Evolutionary conservation across 2,329 filamentous ascomycete species (phyloP).

Genomic region (Fusarium decemcellulare): DNA sequence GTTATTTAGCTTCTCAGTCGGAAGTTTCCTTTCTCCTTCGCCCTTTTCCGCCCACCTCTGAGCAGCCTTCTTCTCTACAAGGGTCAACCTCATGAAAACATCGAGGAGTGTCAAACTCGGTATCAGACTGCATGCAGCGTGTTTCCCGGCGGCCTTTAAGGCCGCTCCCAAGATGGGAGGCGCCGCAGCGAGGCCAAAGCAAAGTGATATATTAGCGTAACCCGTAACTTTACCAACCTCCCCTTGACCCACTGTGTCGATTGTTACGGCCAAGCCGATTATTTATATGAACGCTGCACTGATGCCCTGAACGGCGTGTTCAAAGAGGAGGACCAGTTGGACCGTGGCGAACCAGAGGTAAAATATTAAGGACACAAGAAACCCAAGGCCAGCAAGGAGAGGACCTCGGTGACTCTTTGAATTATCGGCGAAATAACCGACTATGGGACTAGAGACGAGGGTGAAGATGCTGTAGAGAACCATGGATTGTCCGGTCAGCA

Average conservation of each 20-base stretch:
- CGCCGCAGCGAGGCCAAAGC: conserved; percentile 17
- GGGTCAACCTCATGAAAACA: conserved; percentile 22
- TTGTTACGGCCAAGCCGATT: conserved; percentile 30
- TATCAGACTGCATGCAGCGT: conserved; percentile 18
- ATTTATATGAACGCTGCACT: conserved; percentile 27
- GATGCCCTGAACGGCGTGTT: conserved; percentile 21
- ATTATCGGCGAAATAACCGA: conserved; percentile 24
- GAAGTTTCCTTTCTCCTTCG: neutral
- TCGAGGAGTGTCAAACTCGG: conserved; percentile 23
- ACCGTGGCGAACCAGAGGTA: conserved; percentile 15
- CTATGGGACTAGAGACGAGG: conserved; percentile 17
- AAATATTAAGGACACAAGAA: conserved; percentile 12
- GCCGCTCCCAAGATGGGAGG: conserved; percentile 16
- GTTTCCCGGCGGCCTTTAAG: conserved; percentile 9
- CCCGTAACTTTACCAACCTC: conserved; percentile 16
- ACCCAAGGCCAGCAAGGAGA: conserved; percentile 19
- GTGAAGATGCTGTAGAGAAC: conserved; percentile 24
- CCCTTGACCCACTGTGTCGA: conserved; percentile 15
- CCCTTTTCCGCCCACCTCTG: neutral
- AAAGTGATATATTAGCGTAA: conserved; percentile 27
- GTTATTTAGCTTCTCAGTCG: neutral
- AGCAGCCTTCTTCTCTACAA: conserved; percentile 21
- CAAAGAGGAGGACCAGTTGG: conserved; percentile 7
- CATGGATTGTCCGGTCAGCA: conserved; percentile 24
- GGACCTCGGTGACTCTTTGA: conserved; percentile 17